Evolutionary conservation across 148 eudicot species (phyloP).

Genomic region (Diospyros kaki): DNA sequence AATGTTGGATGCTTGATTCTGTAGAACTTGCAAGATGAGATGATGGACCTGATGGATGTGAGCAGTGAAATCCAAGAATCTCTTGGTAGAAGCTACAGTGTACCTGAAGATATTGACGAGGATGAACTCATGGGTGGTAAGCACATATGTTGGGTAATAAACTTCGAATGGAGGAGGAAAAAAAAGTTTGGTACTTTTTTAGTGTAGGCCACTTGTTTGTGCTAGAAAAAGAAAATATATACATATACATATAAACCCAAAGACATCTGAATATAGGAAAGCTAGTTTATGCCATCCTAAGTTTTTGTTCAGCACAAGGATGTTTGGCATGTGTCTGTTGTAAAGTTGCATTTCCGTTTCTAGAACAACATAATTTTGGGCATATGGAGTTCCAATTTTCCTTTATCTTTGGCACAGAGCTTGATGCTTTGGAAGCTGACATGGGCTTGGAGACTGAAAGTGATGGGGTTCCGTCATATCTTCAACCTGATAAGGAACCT

Average conservation of each 20-base stretch:
- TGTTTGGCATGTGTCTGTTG: too few species aligned
- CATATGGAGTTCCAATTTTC: neutral
- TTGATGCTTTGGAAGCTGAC: constrained; percentile 85
- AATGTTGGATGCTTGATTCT: constrained; percentile 6
- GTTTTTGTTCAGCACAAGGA: too few species aligned
- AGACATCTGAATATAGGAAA: too few species aligned
- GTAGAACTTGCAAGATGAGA: constrained; percentile 93
- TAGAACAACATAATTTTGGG: neutral
- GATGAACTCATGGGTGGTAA: constrained; percentile 91
- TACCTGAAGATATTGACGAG: constrained; percentile 90
- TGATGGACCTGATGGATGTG: constrained; percentile 92
- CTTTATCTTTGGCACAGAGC: constrained; percentile 41
- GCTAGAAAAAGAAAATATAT: too few species aligned
- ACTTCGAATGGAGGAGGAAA: neutral
- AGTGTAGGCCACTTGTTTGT: too few species aligned
- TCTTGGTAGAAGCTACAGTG: constrained; percentile 81
- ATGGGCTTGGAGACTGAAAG: constrained; percentile 74
- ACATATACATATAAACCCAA: too few species aligned
- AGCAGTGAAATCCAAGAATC: constrained; percentile 91
- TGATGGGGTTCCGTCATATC: constrained; percentile 81
- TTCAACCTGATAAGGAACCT: constrained; percentile 76
- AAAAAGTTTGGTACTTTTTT: too few species aligned
- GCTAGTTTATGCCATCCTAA: too few species aligned
- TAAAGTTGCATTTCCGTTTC: too few species aligned
- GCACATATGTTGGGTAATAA: constrained; percentile 5